A percentile compares a stretch with the other conserved stretches of the same genome.
These are phyloP conservation scores for Fonsecaea erecta DNA, from an alignment of 2,329 filamentous ascomycete species.

Conservation along the genomic window DNA sequence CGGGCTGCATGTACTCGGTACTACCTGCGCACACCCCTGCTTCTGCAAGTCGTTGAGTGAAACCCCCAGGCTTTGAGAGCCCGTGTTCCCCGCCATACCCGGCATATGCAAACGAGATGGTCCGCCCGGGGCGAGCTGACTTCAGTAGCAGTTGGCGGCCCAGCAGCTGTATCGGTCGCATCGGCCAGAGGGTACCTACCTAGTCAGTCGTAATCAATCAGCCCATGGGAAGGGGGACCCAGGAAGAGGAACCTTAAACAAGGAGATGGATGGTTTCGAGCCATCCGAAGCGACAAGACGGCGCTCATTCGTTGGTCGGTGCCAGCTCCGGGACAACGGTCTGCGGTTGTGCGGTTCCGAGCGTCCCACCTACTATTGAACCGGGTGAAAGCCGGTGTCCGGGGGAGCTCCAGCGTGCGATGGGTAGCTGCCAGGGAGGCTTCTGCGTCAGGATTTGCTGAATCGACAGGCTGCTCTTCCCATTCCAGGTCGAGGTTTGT, in stretches of 20 bases:
- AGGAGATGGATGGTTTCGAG: background rate
- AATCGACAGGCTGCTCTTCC: slow-evolving; percentile 10
- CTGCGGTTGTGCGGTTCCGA: slow-evolving; percentile 9
- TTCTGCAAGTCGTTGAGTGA: background rate
- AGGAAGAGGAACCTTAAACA: slow-evolving; percentile 6
- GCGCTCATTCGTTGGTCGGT: background rate
- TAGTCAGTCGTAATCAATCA: background rate
- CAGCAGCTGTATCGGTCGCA: background rate
- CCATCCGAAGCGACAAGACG: slow-evolving; percentile 2
- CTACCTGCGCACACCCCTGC: no score
- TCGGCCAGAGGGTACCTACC: background rate
- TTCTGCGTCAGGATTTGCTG: background rate
- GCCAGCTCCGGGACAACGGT: slow-evolving; percentile 6
- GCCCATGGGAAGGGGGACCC: background rate
- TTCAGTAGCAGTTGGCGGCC: slow-evolving; percentile 2
- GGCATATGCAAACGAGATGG: slow-evolving; percentile 12
- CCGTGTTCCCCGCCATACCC: background rate
- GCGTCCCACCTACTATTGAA: background rate
- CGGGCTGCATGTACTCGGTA: background rate
- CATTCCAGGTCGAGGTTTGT: slow-evolving; percentile 8
- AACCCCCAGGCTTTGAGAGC: background rate
- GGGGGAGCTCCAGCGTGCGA: background rate
- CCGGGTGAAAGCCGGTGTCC: slow-evolving; percentile 5
- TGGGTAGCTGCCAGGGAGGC: background rate
- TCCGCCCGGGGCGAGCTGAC: slow-evolving; percentile 10